Base-by-base conservation (phyloP, 2,329 filamentous ascomycete genomes). In the Fusarium albosuccineum region DNA sequence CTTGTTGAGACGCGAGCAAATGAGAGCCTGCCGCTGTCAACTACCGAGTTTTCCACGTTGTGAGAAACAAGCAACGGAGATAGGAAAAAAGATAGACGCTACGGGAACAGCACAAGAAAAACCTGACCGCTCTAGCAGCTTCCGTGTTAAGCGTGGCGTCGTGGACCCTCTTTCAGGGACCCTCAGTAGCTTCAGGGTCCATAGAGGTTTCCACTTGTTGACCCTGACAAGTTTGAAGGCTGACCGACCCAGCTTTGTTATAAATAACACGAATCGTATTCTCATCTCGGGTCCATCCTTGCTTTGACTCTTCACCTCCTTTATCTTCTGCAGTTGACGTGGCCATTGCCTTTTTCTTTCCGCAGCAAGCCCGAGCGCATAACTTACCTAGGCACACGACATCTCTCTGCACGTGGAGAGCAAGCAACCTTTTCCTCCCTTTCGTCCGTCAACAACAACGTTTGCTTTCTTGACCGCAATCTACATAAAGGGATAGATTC, bases 151-250 rank as follows among this genome's bases (percentile, higher is more conserved):
- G 62, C 37, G 62, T 67, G 58, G 65, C 53, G 53, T 37, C 65
- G 65, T 68, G 65, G 66, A 68, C 66, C 66, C 66, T 70, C 59
- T 67, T 22, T 22, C 22, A 67, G 41, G 59, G 53, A n/a, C 42
- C 54, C 27, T 49, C 46, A 64, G 49, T 48, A 49, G 62, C 62
- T 59, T 49, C 59, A 62, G 59, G 61, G 48, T 44, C 46, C 44
- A 64, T 27, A 49, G 52, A n/a, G 42, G 66, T 69, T 67, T 57
- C 66, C 66, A 69, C 66, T 57, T 62, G 36, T 57, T 62, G 36
- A 26, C 36, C 41, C 39, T 42, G 51, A 56, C 53, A 69, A 62
- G 51, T 66, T 60, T 66, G 36, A 59, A 45, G 37, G 45, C 29
- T 46, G 44, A 46, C 44, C 45, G 49, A 51, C 36, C 41, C 26